Conservation (phyloP, 129 eudicot species). For the Tanacetum coccineum region DNA sequence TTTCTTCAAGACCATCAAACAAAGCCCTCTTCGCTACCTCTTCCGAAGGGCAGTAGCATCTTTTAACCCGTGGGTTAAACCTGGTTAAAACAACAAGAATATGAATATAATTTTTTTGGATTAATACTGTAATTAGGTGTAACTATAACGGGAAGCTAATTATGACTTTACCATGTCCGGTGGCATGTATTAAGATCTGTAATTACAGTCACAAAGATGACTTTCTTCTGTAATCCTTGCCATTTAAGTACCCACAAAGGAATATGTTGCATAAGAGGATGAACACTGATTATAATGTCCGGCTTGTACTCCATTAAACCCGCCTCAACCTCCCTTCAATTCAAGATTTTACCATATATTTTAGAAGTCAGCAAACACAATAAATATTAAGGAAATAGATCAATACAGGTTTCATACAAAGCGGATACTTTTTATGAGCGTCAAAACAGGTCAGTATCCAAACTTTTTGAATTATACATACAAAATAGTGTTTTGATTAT, state of each 20-base stretch:
- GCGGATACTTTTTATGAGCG: not conserved
- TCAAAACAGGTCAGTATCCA: not conserved
- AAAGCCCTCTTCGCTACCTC: conserved; percentile 87
- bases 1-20: conserved; percentile 59
- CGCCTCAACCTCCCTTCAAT: conserved; percentile 86
- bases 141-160: not conserved
- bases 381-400: not conserved
- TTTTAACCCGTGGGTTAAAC: conserved; percentile 91
- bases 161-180: conserved; percentile 65
- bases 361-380: conserved; percentile 14
- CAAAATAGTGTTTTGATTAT: not conserved
- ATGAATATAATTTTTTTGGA: not conserved
- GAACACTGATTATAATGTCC: conserved; percentile 92
- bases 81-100: conserved; percentile 28
- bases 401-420: not conserved
- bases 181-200: conserved; percentile 95
- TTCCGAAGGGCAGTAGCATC: conserved; percentile 90
- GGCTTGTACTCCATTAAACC: conserved; percentile 99
- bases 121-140: not conserved
- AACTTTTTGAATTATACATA: not conserved
- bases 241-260: conserved; percentile 94
- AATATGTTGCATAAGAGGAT: conserved; percentile 97
- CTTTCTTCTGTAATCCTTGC: conserved; percentile 96
- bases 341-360: not conserved
- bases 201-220: conserved; percentile 85